Base-by-base conservation (phyloP, 352 stramenopile species). In the Phytophthora tubulina region DNA sequence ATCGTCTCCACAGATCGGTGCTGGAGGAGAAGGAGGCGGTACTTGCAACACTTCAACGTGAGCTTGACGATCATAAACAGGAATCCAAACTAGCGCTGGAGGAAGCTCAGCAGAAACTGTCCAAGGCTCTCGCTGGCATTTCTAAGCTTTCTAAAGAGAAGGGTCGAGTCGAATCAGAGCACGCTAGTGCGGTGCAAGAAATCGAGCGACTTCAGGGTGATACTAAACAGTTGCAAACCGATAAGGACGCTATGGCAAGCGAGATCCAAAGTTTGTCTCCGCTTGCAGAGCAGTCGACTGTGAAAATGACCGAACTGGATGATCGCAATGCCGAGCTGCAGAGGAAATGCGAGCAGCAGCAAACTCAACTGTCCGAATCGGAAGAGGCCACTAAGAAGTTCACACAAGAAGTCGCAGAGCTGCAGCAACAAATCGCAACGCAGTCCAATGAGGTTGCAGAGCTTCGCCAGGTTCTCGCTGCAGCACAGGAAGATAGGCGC, bases 31-130 rank as follows among this genome's bases (percentile, higher is more conserved):
- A 77, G 62, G 39, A 82, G 21, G 14, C 38, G 13, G 45, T 42
- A 53, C 55, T 92, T 49, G 73, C 72, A 45, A 67, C 63, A 17
- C 60, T 92, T 56, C 80, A 91, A 67, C 73, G 62, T 10, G 75
- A 88, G 44, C 57, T 92, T 53, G 69, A 78, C 51, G 71, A 84
- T 9, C 76, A 80, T 32, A 82, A 84, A 61, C 55, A 81, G 3
- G 30, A 76, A 14, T 56, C 58, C 9, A 61, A 68, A 27, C 32
- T 70, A 46, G 49, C n/a, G 21, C 35, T 76, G 35, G 53, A 66
- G 63, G 52, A 70, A 27, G 35, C 44, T 4, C 49, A 70, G 27
- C 32, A 56, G 30, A 78, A 74, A 45, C 33, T 84, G 30, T 67
- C 57, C 15, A 56, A 66, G 1, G 52, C 63, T 59, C 50, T 52